Evolutionary conservation across 495 filamentous ascomycete genomes (phyloP).

Genomic region (Acidomyces sp.): DNA sequence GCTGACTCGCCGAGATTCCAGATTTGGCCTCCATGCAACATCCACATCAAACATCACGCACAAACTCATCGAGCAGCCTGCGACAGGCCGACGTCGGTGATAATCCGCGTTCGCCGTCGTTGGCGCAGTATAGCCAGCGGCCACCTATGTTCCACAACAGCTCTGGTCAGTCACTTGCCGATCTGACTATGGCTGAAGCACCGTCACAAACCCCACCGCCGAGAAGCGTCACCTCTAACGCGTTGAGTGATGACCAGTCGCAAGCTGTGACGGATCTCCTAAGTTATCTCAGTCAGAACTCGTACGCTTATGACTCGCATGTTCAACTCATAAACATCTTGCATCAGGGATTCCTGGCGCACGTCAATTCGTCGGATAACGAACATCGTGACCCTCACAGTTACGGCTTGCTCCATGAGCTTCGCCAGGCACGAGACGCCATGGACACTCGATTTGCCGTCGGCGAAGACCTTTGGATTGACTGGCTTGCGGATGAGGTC

Average conservation of each 20-base stretch:
- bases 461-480: slow-evolving; percentile 51
- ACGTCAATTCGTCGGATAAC: slow-evolving; percentile 36
- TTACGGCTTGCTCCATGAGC: slow-evolving; percentile 49
- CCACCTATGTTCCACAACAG: slow-evolving; percentile 40
- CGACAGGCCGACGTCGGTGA: slow-evolving; percentile 38
- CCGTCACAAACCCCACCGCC: slow-evolving; percentile 35
- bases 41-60: slow-evolving; percentile 40
- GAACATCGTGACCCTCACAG: slow-evolving; percentile 25
- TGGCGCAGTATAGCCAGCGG: slow-evolving; percentile 31
- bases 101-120: slow-evolving; percentile 33
- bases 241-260: slow-evolving; percentile 43
- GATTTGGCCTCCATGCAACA: slow-evolving; percentile 56
- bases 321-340: slow-evolving; percentile 50
- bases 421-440: slow-evolving; percentile 48
- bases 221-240: slow-evolving; percentile 35
- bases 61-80: slow-evolving; percentile 32
- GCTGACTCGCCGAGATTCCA: slow-evolving; percentile 12
- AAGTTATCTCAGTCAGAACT: slow-evolving; percentile 43
- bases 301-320: slow-evolving; percentile 53
- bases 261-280: slow-evolving; percentile 41
- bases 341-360: slow-evolving; percentile 48
- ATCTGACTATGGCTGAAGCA: slow-evolving; percentile 44
- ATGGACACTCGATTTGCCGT: slow-evolving; percentile 56
- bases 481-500: slow-evolving; percentile 52
- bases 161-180: slow-evolving; percentile 41